Evolutionary conservation across 2,329 filamentous ascomycete genomes (phyloP), one percentile per base, ranked within the genome.

Genomic region (Arthrobotrys conoides): DNA sequence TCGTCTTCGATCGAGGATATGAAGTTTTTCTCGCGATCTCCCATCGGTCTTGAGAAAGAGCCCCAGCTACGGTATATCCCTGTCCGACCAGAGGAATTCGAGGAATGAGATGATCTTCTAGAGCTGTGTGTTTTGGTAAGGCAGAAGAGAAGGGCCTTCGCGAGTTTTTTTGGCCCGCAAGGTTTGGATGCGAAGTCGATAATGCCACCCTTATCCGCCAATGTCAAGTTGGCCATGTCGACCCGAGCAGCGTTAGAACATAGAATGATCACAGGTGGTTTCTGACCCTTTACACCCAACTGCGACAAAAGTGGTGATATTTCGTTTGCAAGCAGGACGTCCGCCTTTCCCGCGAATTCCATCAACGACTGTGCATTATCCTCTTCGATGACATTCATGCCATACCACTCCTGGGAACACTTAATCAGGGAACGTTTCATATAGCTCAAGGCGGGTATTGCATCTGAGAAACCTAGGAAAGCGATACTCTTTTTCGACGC

Each of bases 81-180:
- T 2, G 49, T 66, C n/a, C 65, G 55, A 16, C 65, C 59, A 12
- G 75, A 63, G 6, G 68, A 53, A 49, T 63, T 72, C 5, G 61
- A 78, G 0, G 63, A 71, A 48, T 78, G 61, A 8, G 67, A 72
- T 5, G 53, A 78, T 20, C 61, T 46, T 24, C 75, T 71, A n/a
- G 59, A 67, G 18, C 55, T 64, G 80, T 82, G 27, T 68, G 72
- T 68, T 80, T 79, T 33, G 81, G 80, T 68, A 1, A 84, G 66
- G 49, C 84, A 84, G n/a, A 82, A 80, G 10, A 80, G 76, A 10
- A 85, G 80, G 1, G 83, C 83, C 61, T 82, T 83, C 5, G 83
- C 84, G 22, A 86, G 82, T 79, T 85, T 86, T 65, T 83, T 82
- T 5, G 85, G 84, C 5, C 85, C 85, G 55, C 84, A 84, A 6